Base-by-base conservation (phyloP, 805 yeast species). In the Wickerhamomyces sydowiorum region DNA sequence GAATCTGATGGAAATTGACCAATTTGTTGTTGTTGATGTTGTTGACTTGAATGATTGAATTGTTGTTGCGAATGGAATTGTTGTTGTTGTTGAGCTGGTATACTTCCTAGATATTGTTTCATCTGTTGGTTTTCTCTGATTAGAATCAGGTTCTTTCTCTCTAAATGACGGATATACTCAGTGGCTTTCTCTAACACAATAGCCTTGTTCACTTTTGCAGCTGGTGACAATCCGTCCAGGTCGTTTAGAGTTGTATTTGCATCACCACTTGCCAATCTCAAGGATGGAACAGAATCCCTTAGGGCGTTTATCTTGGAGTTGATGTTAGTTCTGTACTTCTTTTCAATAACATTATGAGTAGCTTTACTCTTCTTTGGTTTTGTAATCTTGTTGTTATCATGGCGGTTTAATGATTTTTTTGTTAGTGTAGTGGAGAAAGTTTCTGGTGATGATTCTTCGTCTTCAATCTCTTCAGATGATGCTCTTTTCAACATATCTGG, bases 281-380 rank as follows among this genome's bases (percentile, higher is more conserved):
- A 67, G 3, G 93, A 65, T 3, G 95, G 95, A 15, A 86, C 95
- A 3, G 87, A 82, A 51, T 84, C 84, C 55, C 88, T 69, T 25
- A 86, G 70, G 35, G 80, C 82, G 27, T 75, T 50, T 37, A 86
- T 84, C 59, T 80, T 82, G 41, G 82, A 69, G 54, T 84, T 86
- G 50, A 86, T 82, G 54, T 86, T 85, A 18, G 86, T 81, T 51
- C 95, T 64, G 61, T 86, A 86, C 55, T 83, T 80, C 63, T 85
- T 85, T 57, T 86, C 95, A 50, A 86, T 81, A 70, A 83, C 78
- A 55, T 85, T 86, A 62, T 86, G 95, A 7, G 86, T 74, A 1
- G 80, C 70, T 61, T 82, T 74, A 42, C 73, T 74, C 44, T 68
- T 69, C 46, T 65, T 70, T 5, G 78, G 75, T 50, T 76, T 78